Evolutionary conservation across 2,329 filamentous ascomycete species (phyloP).

Genomic region (Corinectria fuckeliana): DNA sequence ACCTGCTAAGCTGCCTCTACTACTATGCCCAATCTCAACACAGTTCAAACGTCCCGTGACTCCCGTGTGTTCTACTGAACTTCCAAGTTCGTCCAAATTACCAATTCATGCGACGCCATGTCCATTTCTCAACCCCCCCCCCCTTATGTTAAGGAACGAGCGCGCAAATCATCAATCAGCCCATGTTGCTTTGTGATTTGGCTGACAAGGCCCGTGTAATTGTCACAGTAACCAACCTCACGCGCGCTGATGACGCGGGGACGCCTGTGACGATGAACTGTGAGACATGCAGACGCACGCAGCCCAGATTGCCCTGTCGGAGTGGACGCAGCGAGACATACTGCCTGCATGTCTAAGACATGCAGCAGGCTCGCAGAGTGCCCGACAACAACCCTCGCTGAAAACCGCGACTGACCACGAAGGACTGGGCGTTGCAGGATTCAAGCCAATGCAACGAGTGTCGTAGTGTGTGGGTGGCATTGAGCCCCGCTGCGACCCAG

Average conservation of each 20-base stretch:
- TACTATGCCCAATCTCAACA: neutral
- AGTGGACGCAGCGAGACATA: conserved; percentile 46
- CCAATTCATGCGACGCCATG: neutral
- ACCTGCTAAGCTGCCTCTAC: neutral
- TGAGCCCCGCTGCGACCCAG: conserved; percentile 16
- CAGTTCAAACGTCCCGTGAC: too few relatives aligned
- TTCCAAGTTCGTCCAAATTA: neutral
- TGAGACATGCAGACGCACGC: conserved; percentile 38
- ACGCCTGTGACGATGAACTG: conserved; percentile 20
- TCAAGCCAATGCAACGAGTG: conserved; percentile 11
- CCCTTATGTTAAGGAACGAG: neutral
- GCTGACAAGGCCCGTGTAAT: neutral
- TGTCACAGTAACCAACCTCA: neutral
- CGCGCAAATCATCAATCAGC: neutral
- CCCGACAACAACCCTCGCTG: conserved; percentile 32
- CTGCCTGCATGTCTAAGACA: conserved; percentile 45
- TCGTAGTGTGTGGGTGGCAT: conserved; percentile 17
- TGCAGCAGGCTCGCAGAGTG: conserved; percentile 33
- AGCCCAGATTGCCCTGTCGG: conserved; percentile 45
- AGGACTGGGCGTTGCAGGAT: conserved; percentile 5
- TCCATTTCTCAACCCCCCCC: neutral
- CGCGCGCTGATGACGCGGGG: neutral
- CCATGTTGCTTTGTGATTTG: neutral
- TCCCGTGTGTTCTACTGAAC: neutral
- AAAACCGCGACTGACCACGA: conserved; percentile 19